A percentile compares a stretch with the other conserved stretches of the same genome.
Conservation (phyloP, 2,329 filamentous ascomycete species). For the Phialemoniopsis sp. region DNA sequence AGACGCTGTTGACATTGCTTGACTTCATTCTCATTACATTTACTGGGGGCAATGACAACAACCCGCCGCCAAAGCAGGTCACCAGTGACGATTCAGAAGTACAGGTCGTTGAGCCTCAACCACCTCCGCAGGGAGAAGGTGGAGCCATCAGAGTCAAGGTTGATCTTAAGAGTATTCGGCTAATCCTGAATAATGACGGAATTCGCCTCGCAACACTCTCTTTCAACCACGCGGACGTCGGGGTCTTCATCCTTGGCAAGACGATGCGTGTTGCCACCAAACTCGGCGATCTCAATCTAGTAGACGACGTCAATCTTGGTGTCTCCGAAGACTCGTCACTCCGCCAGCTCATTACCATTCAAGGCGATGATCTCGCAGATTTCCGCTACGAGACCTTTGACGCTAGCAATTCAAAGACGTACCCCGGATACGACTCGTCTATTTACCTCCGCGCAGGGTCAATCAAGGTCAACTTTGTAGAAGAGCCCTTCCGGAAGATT, state of each 20-base stretch:
- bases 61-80: constrained; percentile 25
- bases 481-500: constrained; percentile 97
- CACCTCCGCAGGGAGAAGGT: constrained; percentile 33
- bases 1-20: constrained; percentile 83
- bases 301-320: constrained; percentile 92
- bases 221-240: constrained; percentile 87
- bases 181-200: constrained; percentile 96
- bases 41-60: constrained; percentile 50
- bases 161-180: constrained; percentile 85
- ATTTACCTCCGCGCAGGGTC: constrained; percentile 89
- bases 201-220: constrained; percentile 90
- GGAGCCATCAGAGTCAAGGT: constrained; percentile 92
- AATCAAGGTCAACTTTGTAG: constrained; percentile 93
- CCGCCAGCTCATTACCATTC: constrained; percentile 85
- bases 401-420: constrained; percentile 60
- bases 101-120: constrained; percentile 31
- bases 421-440: constrained; percentile 92
- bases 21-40: constrained; percentile 96
- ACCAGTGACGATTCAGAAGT: constrained; percentile 31
- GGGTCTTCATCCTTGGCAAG: constrained; percentile 79
- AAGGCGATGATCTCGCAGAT: constrained; percentile 92
- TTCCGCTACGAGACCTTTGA: constrained; percentile 98
- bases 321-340: constrained; percentile 77
- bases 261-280: constrained; percentile 85
- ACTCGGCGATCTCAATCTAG: constrained; percentile 80